phyloP scores from a whole-genome alignment of 2,329 filamentous ascomycete genomes.

The Neofusicoccum laricinum region DNA sequence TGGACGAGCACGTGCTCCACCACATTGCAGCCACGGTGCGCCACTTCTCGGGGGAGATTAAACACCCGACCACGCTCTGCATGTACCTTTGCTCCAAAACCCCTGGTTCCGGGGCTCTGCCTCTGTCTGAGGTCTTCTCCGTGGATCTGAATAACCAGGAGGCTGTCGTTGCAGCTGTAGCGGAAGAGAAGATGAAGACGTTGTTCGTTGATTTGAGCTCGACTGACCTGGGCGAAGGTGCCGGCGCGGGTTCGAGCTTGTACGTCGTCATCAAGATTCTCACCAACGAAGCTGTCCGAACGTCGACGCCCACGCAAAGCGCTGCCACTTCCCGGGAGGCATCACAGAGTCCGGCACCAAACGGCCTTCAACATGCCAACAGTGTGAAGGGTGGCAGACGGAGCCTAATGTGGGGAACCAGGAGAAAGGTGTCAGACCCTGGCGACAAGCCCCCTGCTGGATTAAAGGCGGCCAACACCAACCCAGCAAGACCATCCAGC shows the following conservation, averaged over 20 bases:
- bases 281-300: conserved; percentile 50
- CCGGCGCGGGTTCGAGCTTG: conserved; percentile 67
- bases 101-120: conserved; percentile 59
- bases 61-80: conserved; percentile 68
- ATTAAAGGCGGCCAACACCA: neutral
- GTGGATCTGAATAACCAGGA: conserved; percentile 75
- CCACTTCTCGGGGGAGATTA: conserved; percentile 72
- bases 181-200: conserved; percentile 71
- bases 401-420: conserved; percentile 64
- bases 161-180: conserved; percentile 62
- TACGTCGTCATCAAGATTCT: conserved; percentile 83
- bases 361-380: conserved; percentile 28
- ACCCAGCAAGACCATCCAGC: conserved; percentile 6
- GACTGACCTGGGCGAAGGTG: conserved; percentile 65
- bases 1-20: conserved; percentile 72
- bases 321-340: conserved; percentile 26
- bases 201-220: conserved; percentile 84
- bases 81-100: conserved; percentile 75
- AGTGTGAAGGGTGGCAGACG: conserved; percentile 44
- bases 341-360: conserved; percentile 22
- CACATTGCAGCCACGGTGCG: conserved; percentile 82
- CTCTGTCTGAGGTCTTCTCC: conserved; percentile 78
- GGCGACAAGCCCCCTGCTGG: conserved; percentile 18
- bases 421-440: conserved; percentile 41
- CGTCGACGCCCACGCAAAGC: conserved; percentile 30